phyloP scores from a whole-genome alignment of 805 yeast genomes.

The Saturnispora saitoi region DNA sequence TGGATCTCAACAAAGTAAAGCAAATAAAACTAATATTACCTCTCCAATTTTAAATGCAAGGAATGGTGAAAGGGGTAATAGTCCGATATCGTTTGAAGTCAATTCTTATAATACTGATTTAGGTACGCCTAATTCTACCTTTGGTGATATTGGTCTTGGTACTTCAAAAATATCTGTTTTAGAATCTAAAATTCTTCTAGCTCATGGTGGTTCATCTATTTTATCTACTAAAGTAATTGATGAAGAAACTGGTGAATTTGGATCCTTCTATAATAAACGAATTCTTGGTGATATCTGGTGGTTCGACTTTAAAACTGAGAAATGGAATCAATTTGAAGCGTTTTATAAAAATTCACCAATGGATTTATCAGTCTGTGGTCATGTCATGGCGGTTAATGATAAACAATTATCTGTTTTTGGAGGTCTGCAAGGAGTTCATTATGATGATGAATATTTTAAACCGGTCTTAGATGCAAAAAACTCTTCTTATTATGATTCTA shows the following conservation, averaged over 20 bases:
- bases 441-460: not conserved
- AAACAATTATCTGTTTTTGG: conserved; percentile 20
- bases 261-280: conserved; percentile 15
- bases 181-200: conserved; percentile 19
- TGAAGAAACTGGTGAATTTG: conserved; percentile 14
- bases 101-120: not conserved
- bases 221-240: conserved; percentile 19
- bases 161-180: conserved; percentile 8
- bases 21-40: not conserved
- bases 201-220: conserved; percentile 28
- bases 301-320: conserved; percentile 36
- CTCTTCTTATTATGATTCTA: not conserved
- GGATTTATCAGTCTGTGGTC: conserved; percentile 20
- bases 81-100: not conserved
- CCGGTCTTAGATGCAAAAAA: not conserved
- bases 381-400: conserved; percentile 15
- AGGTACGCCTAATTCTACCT: conserved; percentile 2
- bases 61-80: not conserved
- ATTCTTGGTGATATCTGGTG: conserved; percentile 44
- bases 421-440: conserved; percentile 18
- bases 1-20: not conserved
- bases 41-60: not conserved
- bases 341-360: conserved; percentile 5
- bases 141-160: conserved; percentile 1
- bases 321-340: conserved; percentile 30